A percentile compares a stretch with the other conserved stretches of the same genome.
phyloP scores from a whole-genome alignment of 2,329 filamentous ascomycete species.

The Tolypocladium album region DNA sequence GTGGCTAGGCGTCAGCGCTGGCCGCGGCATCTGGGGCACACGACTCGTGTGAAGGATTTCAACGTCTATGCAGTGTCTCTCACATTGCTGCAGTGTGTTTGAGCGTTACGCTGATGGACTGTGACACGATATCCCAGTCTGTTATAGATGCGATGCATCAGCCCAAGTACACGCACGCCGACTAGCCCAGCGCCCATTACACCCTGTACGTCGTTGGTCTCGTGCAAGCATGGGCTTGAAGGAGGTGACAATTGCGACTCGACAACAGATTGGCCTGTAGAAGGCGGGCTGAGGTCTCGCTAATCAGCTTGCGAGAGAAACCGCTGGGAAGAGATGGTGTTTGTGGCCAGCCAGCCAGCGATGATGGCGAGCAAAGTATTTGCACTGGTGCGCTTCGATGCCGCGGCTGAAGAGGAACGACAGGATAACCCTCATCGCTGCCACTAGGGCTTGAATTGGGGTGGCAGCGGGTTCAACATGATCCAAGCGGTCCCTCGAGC shows the following conservation, averaged over 20 bases:
- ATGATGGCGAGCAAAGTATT: not conserved
- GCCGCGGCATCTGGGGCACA: slow-evolving; percentile 72
- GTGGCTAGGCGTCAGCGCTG: slow-evolving; percentile 75
- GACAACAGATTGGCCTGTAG: not conserved
- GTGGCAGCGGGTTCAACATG: not conserved
- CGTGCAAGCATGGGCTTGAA: not conserved
- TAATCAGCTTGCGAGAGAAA: not conserved
- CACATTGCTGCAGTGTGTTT: not conserved
- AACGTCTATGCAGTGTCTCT: not conserved
- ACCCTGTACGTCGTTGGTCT: not conserved
- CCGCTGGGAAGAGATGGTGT: not conserved
- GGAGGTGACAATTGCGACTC: no score
- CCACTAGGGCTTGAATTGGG: not conserved
- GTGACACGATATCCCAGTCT: not conserved
- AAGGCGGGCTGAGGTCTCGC: not conserved
- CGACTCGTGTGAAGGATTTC: slow-evolving; percentile 23
- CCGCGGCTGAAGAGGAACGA: not conserved
- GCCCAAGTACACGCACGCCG: not conserved
- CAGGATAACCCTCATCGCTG: not conserved
- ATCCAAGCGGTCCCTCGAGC: not conserved
- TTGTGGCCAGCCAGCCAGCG: not conserved
- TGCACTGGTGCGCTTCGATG: not conserved
- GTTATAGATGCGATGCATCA: not conserved
- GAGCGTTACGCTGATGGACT: not conserved
- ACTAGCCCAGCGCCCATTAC: not conserved